A percentile compares a stretch with the other conserved stretches of the same genome.
phyloP scores from a whole-genome alignment of 495 filamentous ascomycete genomes.

The Hypoxylon rickii region DNA sequence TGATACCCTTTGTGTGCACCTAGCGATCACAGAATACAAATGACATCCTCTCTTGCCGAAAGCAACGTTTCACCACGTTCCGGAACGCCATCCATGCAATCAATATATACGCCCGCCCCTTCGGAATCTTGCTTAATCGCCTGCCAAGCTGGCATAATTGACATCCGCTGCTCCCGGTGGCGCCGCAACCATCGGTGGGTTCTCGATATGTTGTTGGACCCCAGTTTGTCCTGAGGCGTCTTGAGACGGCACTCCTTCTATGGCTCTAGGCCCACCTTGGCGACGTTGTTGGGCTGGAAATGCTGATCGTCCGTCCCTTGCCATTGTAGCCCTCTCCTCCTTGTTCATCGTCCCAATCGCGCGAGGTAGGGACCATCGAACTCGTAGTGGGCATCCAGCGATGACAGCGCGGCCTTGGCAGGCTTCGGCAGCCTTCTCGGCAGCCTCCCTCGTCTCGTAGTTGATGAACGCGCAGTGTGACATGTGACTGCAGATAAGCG shows the following conservation, averaged over 20 bases:
- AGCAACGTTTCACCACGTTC: constrained; percentile 43
- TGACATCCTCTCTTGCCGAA: constrained; percentile 34
- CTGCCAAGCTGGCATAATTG: constrained; percentile 82
- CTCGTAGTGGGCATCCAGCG: constrained; percentile 80
- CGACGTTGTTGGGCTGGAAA: constrained; percentile 46
- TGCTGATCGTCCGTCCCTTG: constrained; percentile 69
- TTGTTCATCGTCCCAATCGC: constrained; percentile 86
- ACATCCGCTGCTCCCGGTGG: constrained; percentile 84
- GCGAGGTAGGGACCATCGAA: constrained; percentile 92
- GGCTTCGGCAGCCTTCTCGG: constrained; percentile 80
- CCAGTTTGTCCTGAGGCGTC: constrained; percentile 35
- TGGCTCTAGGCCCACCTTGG: constrained; percentile 33
- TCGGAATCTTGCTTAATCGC: constrained; percentile 63
- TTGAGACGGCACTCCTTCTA: constrained; percentile 38
- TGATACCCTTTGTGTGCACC: constrained; percentile 35
- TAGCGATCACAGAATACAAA: constrained; percentile 5
- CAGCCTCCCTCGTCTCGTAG: constrained; percentile 77
- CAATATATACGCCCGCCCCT: background rate
- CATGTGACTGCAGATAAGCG: constrained; percentile 91
- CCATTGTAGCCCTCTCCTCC: constrained; percentile 75
- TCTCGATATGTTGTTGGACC: constrained; percentile 50
- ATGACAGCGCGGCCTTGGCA: constrained; percentile 87
- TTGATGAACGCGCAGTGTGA: constrained; percentile 97
- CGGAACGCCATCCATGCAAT: constrained; percentile 44
- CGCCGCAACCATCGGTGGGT: constrained; percentile 63